Percentiles rank a stretch among this genome's conserved stretches.
These are phyloP conservation scores for Calonectria pauciramosa DNA, from an alignment of 2,329 filamentous ascomycete species.

Conservation along the genomic window DNA sequence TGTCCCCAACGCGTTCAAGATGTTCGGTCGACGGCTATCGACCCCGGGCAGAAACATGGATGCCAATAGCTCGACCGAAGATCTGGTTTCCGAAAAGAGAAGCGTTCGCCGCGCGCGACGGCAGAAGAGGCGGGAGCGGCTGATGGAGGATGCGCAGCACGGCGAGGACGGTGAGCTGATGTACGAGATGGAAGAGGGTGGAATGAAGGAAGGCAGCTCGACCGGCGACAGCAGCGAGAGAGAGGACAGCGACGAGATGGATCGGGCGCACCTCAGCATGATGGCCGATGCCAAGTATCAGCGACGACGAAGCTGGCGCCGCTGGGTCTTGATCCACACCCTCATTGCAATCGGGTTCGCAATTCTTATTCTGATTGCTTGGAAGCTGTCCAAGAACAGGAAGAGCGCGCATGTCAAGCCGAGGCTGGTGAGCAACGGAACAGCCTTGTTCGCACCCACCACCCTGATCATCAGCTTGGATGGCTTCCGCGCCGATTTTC, in stretches of 20 bases:
- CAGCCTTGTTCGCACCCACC: constrained; percentile 88
- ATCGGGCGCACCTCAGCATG: constrained; percentile 66
- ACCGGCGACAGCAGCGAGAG: constrained; percentile 74
- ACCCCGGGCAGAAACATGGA: constrained; percentile 48
- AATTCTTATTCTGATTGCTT: constrained; percentile 69
- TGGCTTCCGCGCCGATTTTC: constrained; percentile 94
- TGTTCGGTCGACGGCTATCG: constrained; percentile 53
- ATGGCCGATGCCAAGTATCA: constrained; percentile 61
- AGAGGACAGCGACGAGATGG: constrained; percentile 70
- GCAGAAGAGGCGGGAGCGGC: constrained; percentile 65
- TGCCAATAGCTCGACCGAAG: constrained; percentile 62
- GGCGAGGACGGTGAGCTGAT: constrained; percentile 83
- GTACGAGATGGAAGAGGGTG: constrained; percentile 92
- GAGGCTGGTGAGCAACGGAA: constrained; percentile 79
- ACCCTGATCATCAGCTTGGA: constrained; percentile 95
- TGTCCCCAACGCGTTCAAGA: constrained; percentile 64
- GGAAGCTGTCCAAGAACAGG: constrained; percentile 68
- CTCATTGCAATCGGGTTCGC: constrained; percentile 67
- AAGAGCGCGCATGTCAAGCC: constrained; percentile 48
- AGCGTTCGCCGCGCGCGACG: constrained; percentile 63
- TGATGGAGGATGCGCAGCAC: constrained; percentile 66
- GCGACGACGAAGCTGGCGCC: constrained; percentile 67
- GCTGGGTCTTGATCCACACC: constrained; percentile 67
- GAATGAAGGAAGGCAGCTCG: constrained; percentile 75
- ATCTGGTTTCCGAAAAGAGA: constrained; percentile 65